A percentile compares a stretch with the other conserved stretches of the same genome.
phyloP scores from a whole-genome alignment of 768 basidiomycete genomes.

The Termitomyces sp. region DNA sequence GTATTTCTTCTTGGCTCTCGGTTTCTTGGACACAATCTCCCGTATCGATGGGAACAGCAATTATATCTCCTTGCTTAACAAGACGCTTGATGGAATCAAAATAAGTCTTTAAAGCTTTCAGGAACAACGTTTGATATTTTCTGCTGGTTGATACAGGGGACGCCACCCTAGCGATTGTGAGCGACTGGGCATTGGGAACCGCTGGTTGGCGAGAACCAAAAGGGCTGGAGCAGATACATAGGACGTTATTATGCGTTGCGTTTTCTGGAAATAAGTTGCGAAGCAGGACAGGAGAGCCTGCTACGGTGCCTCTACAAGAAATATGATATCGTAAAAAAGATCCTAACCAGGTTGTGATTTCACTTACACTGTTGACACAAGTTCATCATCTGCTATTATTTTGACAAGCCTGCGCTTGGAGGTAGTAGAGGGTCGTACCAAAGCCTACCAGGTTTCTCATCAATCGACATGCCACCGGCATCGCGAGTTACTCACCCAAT shows the following conservation, averaged over 20 bases:
- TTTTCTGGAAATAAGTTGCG: conserved; percentile 41
- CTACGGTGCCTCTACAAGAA: conserved; percentile 31
- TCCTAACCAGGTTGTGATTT: background rate
- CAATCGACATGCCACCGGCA: background rate
- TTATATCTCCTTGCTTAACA: conserved; percentile 69
- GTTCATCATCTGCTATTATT: conserved; percentile 46
- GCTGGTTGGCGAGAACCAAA: conserved; percentile 54
- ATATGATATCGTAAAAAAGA: background rate
- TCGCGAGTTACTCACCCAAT: conserved; percentile 55
- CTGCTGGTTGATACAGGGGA: conserved; percentile 67
- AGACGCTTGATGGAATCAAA: conserved; percentile 53
- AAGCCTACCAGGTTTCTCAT: conserved; percentile 35
- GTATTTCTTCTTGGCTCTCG: conserved; percentile 20
- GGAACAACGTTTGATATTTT: conserved; percentile 54
- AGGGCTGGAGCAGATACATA: conserved; percentile 47
- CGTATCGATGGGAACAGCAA: conserved; percentile 60
- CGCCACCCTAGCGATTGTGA: conserved; percentile 79
- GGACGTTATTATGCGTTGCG: conserved; percentile 15
- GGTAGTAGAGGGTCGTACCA: conserved; percentile 35
- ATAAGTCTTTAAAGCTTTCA: conserved; percentile 56
- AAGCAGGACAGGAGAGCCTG: conserved; percentile 47
- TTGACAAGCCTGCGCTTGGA: conserved; percentile 48
- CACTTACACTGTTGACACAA: conserved; percentile 32
- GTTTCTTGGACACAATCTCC: conserved; percentile 27
- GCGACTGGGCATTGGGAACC: conserved; percentile 61